Conservation (phyloP, 345 rosid species). For the Hypericum perforatum region DNA sequence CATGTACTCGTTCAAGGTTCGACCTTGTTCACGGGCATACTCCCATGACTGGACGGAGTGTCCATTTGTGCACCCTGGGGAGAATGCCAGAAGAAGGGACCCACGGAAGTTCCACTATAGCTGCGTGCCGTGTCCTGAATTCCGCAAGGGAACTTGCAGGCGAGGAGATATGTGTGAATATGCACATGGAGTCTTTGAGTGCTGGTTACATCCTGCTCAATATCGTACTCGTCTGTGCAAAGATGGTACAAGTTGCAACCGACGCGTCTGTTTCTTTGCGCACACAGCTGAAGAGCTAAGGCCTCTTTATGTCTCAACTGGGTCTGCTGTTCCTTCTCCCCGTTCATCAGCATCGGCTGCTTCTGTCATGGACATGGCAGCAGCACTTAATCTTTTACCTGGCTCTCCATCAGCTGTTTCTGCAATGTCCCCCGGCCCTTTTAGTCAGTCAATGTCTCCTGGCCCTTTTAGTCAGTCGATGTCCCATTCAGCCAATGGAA, state of each 20-base stretch:
- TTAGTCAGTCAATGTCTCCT: slow-evolving; percentile 37
- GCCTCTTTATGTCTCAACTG: slow-evolving; percentile 35
- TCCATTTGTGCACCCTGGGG: slow-evolving; percentile 76
- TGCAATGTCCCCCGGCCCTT: slow-evolving; percentile 37
- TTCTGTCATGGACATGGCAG: slow-evolving; percentile 66
- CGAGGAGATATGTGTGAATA: slow-evolving; percentile 57
- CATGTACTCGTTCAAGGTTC: slow-evolving; percentile 55
- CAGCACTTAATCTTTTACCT: slow-evolving; percentile 64
- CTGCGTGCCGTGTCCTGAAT: slow-evolving; percentile 74
- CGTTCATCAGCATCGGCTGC: slow-evolving; percentile 55
- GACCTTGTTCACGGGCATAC: slow-evolving; percentile 56
- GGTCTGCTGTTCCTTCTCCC: slow-evolving; percentile 49
- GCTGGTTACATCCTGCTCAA: slow-evolving; percentile 71
- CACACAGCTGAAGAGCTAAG: slow-evolving; percentile 38
- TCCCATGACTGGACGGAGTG: slow-evolving; percentile 86
- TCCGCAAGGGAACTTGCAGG: slow-evolving; percentile 57
- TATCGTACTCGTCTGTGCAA: slow-evolving; percentile 46
- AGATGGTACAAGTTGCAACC: slow-evolving; percentile 40
- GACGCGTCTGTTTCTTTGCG: slow-evolving; percentile 45
- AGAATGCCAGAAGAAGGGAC: slow-evolving; percentile 72
- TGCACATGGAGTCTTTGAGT: slow-evolving; percentile 60
- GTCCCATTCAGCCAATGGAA: slow-evolving; percentile 33
- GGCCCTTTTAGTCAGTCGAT: slow-evolving; percentile 27
- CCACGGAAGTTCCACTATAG: slow-evolving; percentile 66
- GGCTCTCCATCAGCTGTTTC: slow-evolving; percentile 75